Percentiles rank a stretch among this genome's conserved stretches.
These are phyloP conservation scores for Plenodomus biglobosus DNA, from an alignment of 2,329 filamentous ascomycete genomes.

Conservation along the genomic window DNA sequence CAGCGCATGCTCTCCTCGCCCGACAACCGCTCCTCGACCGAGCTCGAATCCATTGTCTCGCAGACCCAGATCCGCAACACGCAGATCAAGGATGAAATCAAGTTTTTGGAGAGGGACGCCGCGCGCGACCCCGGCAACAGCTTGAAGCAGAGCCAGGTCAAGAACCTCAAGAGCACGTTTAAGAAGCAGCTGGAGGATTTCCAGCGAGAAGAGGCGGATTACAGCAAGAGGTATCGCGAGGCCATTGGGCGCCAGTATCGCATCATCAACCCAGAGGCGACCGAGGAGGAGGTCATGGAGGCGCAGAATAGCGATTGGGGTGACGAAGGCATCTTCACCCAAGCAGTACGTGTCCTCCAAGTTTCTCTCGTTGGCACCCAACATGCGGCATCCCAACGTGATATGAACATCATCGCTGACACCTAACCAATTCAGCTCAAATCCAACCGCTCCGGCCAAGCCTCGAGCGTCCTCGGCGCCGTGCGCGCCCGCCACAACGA, in stretches of 20 bases:
- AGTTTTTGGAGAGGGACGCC: slow-evolving; percentile 71
- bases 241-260: slow-evolving; percentile 79
- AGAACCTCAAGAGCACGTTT: slow-evolving; percentile 71
- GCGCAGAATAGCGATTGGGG: slow-evolving; percentile 72
- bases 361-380: background rate
- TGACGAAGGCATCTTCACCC: slow-evolving; percentile 79
- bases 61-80: slow-evolving; percentile 73
- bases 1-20: slow-evolving; percentile 69
- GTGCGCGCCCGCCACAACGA: slow-evolving; percentile 83
- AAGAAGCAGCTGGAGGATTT: slow-evolving; percentile 71
- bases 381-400: too few relatives aligned
- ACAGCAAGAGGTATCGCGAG: slow-evolving; percentile 71
- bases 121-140: slow-evolving; percentile 63
- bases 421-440: too few relatives aligned
- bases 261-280: slow-evolving; percentile 80
- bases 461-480: slow-evolving; percentile 71
- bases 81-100: slow-evolving; percentile 78
- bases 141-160: slow-evolving; percentile 70
- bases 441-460: slow-evolving; percentile 72
- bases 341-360: slow-evolving; percentile 62
- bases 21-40: slow-evolving; percentile 55
- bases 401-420: too few relatives aligned
- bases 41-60: slow-evolving; percentile 67
- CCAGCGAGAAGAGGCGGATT: slow-evolving; percentile 69
- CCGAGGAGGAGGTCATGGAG: slow-evolving; percentile 69